A percentile compares a stretch with the other conserved stretches of the same genome.
Evolutionary conservation across 2,329 filamentous ascomycete genomes (phyloP).

Genomic region (Plenodomus lindquistii): DNA sequence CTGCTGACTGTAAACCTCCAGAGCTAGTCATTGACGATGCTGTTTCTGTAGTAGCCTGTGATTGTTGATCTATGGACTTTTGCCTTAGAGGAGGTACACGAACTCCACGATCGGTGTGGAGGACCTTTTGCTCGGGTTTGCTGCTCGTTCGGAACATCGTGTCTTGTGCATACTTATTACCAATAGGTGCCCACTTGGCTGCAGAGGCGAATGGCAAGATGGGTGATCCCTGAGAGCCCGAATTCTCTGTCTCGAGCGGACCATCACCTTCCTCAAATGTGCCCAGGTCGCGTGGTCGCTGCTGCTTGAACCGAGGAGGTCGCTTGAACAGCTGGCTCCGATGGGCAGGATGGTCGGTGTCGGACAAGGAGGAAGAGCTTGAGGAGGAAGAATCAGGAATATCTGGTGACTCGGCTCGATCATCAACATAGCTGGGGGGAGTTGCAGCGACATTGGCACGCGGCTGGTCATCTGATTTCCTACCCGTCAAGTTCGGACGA

Average conservation of each 20-base stretch:
- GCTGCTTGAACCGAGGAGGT: slow-evolving; percentile 42
- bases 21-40: slow-evolving; percentile 60
- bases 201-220: slow-evolving; percentile 51
- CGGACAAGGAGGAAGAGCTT: slow-evolving; percentile 41
- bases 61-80: slow-evolving; percentile 23
- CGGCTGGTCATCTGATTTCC: slow-evolving; percentile 17
- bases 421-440: slow-evolving; percentile 10
- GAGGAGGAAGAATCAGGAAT: slow-evolving; percentile 32
- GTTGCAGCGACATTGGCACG: slow-evolving; percentile 4
- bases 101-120: slow-evolving; percentile 7
- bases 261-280: slow-evolving; percentile 35
- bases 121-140: slow-evolving; percentile 14
- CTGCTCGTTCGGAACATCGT: slow-evolving; percentile 3
- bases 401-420: slow-evolving; percentile 25
- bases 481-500: slow-evolving; percentile 24
- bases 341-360: slow-evolving; percentile 42
- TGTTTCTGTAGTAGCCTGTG: slow-evolving; percentile 24
- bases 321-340: slow-evolving; percentile 52
- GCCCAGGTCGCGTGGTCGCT: slow-evolving; percentile 31
- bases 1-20: slow-evolving; percentile 20
- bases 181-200: slow-evolving; percentile 6
- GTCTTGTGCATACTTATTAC: slow-evolving; percentile 13
- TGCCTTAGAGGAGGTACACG: slow-evolving; percentile 9
- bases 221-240: slow-evolving; percentile 54
- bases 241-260: slow-evolving; percentile 52